phyloP scores from a whole-genome alignment of 176 grass and related monocot genomes.

The Alopecurus myosuroides region DNA sequence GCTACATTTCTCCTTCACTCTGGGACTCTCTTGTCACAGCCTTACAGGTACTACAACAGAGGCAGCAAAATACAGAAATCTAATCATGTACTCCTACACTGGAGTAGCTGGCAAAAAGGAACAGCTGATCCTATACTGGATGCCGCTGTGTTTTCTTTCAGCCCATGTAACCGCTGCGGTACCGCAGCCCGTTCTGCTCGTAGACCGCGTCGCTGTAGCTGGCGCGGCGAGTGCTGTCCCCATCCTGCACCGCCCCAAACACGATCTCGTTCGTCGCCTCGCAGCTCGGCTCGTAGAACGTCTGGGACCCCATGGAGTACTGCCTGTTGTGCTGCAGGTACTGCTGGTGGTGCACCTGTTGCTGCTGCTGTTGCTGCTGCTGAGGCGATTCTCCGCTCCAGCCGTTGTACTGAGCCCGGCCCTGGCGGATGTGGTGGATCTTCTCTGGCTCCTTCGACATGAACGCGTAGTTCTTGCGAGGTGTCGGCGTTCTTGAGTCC shows the following conservation, averaged over 20 bases:
- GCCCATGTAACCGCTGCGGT: conserved; percentile 46
- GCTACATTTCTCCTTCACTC: not conserved
- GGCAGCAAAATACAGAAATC: conserved; percentile 18
- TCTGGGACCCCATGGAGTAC: conserved; percentile 65
- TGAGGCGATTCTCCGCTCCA: conserved; percentile 49
- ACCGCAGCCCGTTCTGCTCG: conserved; percentile 53
- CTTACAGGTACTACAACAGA: conserved; percentile 21
- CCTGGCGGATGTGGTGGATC: conserved; percentile 75
- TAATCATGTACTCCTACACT: no score
- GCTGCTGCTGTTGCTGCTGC: conserved; percentile 28
- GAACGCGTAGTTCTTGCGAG: conserved; percentile 73
- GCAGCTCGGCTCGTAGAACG: conserved; percentile 70
- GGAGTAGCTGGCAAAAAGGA: not conserved
- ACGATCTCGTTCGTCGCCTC: conserved; percentile 72
- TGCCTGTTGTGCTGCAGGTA: conserved; percentile 69
- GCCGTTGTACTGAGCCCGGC: conserved; percentile 28
- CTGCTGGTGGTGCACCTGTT: conserved; percentile 66
- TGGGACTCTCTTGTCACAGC: not conserved
- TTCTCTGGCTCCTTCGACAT: conserved; percentile 75
- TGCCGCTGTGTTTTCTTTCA: conserved; percentile 30
- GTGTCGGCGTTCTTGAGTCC: conserved; percentile 52
- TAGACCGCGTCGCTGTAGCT: conserved; percentile 52
- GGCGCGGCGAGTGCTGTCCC: conserved; percentile 26
- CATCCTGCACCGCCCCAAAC: conserved; percentile 87
- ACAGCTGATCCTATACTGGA: not conserved